Percentiles rank a stretch among this genome's conserved stretches.
phyloP scores from a whole-genome alignment of 1,139 yeast species.

The Kodamaea fungicola region DNA sequence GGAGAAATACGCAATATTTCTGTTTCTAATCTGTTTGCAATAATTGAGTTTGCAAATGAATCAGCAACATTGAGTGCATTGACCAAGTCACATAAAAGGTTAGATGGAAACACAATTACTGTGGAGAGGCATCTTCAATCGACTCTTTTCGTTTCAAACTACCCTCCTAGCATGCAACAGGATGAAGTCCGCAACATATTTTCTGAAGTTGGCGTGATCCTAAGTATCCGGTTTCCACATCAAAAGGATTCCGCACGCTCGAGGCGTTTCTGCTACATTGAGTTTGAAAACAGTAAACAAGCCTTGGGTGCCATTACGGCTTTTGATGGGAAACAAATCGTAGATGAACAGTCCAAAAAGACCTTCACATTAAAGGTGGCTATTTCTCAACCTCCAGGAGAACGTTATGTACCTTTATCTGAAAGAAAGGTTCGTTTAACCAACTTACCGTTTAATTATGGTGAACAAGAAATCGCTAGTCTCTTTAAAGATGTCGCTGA shows the following conservation, averaged over 20 bases:
- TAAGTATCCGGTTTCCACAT: constrained; percentile 66
- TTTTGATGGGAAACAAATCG: constrained; percentile 36
- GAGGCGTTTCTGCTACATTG: constrained; percentile 77
- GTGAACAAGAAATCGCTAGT: constrained; percentile 23
- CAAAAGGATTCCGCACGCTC: constrained; percentile 47
- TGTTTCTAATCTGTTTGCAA: constrained; percentile 31
- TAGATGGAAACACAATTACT: constrained; percentile 40
- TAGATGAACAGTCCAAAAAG: constrained; percentile 17
- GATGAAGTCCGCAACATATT: constrained; percentile 43
- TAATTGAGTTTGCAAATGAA: constrained; percentile 53
- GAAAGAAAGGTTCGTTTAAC: constrained; percentile 54
- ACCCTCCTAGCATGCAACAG: constrained; percentile 54
- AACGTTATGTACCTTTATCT: constrained; percentile 43
- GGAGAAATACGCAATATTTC: constrained; percentile 44
- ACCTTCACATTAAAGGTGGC: constrained; percentile 47
- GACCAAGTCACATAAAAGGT: constrained; percentile 51
- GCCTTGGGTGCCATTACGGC: constrained; percentile 47
- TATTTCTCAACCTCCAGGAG: constrained; percentile 52
- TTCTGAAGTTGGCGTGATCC: constrained; percentile 38
- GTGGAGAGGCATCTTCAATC: constrained; percentile 46
- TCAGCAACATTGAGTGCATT: constrained; percentile 57
- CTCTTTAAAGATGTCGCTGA: constrained; percentile 39
- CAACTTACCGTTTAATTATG: constrained; percentile 43
- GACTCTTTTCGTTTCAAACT: constrained; percentile 70
- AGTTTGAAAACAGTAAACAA: constrained; percentile 40